Percentiles rank a stretch among this genome's conserved stretches.
These are phyloP conservation scores for Angophora floribunda DNA, from an alignment of 345 rosid species.

Conservation along the genomic window DNA sequence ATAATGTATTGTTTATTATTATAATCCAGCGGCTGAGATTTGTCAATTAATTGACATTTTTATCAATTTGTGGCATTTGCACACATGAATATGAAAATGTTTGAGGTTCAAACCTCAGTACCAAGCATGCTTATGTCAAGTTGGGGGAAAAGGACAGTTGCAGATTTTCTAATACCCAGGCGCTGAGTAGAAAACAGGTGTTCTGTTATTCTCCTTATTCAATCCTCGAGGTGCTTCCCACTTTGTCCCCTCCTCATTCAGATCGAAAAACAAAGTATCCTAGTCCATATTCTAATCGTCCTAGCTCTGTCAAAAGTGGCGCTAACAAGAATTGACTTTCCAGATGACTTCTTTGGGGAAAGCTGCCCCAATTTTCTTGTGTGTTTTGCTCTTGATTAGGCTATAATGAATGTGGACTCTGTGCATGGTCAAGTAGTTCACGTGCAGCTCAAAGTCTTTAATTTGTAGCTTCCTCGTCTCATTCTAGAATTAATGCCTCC, in stretches of 20 bases:
- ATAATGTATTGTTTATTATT: too few species aligned
- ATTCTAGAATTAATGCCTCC: not conserved
- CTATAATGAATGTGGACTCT: not conserved
- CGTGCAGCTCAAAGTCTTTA: not conserved
- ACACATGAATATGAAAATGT: too few species aligned
- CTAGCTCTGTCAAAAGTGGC: not conserved
- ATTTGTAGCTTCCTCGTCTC: not conserved
- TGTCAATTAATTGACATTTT: too few species aligned
- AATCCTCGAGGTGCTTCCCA: constrained; percentile 37
- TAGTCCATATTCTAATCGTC: constrained; percentile 1
- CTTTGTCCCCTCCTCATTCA: constrained; percentile 19
- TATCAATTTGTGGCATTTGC: too few species aligned
- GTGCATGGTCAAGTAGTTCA: not conserved
- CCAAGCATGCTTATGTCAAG: too few species aligned
- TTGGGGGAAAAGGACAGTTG: too few species aligned
- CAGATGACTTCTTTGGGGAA: not conserved
- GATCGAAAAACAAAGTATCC: not conserved
- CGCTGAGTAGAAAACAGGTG: too few species aligned
- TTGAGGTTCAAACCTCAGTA: too few species aligned
- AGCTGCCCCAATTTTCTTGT: not conserved
- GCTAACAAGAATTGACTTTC: not conserved
- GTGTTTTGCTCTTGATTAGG: not conserved
- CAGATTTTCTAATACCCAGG: too few species aligned
- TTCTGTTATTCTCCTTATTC: constrained; percentile 36
- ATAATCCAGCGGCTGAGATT: too few species aligned